Percentiles rank a stretch among this genome's conserved stretches.
Evolutionary conservation across 192 early-diverging fungal species (phyloP).

Genomic region (Podila horticola): DNA sequence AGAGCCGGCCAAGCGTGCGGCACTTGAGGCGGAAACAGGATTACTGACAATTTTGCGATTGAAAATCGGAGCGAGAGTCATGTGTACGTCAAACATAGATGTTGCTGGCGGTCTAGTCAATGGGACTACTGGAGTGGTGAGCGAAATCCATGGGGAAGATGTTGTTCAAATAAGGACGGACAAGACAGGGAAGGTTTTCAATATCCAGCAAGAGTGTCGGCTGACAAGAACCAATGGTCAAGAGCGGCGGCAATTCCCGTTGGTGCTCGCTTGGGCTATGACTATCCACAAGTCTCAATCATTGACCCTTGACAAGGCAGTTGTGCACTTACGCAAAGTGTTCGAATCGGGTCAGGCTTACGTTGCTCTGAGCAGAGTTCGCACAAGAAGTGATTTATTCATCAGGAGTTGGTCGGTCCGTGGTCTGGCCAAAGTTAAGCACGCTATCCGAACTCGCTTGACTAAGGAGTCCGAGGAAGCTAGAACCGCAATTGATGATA

Average conservation of each 20-base stretch:
- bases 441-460: slow-evolving; percentile 6
- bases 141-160: not conserved
- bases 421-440: not conserved
- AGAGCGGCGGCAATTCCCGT: slow-evolving; percentile 14
- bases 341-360: slow-evolving; percentile 17
- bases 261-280: slow-evolving; percentile 15
- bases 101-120: slow-evolving; percentile 13
- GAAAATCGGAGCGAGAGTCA: slow-evolving; percentile 18
- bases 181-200: not conserved
- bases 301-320: slow-evolving; percentile 5
- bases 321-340: not conserved
- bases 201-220: slow-evolving; percentile 7
- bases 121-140: slow-evolving; percentile 12
- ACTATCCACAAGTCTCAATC: slow-evolving; percentile 14
- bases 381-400: slow-evolving; percentile 4
- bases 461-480: slow-evolving; percentile 14
- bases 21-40: slow-evolving; percentile 11
- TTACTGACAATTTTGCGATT: not conserved
- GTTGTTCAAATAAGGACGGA: slow-evolving; percentile 7
- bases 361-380: slow-evolving; percentile 15
- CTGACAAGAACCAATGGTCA: slow-evolving; percentile 9
- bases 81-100: slow-evolving; percentile 17
- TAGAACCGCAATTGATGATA: slow-evolving; percentile 2
- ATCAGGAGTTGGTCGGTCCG: not conserved
- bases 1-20: not conserved